These are phyloP conservation scores for Termitomyces sp. DNA, from an alignment of 768 basidiomycete species.

Conservation along the genomic window DNA sequence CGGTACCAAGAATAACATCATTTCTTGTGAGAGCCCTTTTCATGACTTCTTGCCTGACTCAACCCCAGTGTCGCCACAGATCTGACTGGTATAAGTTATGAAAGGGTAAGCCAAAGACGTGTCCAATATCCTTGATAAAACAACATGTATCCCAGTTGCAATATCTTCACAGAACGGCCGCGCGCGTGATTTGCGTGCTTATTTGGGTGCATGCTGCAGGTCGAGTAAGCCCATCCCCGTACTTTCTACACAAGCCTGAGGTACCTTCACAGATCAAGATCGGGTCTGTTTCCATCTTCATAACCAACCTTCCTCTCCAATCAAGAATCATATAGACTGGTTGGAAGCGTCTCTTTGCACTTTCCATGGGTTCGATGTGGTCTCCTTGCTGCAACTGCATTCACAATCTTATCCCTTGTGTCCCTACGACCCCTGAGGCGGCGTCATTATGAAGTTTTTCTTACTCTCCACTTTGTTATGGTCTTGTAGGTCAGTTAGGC, in stretches of 20 bases:
- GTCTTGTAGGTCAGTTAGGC: conserved; percentile 22
- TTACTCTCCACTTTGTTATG: conserved; percentile 38
- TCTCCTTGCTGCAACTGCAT: conserved; percentile 28
- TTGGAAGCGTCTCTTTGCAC: conserved; percentile 3
- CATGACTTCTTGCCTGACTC: not conserved
- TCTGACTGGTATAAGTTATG: conserved; percentile 45
- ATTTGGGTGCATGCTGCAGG: conserved; percentile 43
- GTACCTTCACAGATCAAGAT: conserved; percentile 11
- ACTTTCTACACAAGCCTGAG: not conserved
- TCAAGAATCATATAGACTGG: conserved; percentile 5
- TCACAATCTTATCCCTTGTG: conserved; percentile 38
- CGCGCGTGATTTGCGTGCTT: conserved; percentile 39
- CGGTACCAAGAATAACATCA: conserved; percentile 50
- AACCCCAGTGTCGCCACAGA: conserved; percentile 22
- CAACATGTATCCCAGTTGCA: conserved; percentile 25
- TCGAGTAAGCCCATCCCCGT: conserved; percentile 25
- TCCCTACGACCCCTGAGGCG: conserved; percentile 44
- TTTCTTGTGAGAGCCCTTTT: conserved; percentile 22
- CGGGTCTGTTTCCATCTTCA: conserved; percentile 4
- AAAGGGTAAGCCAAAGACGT: conserved; percentile 22
- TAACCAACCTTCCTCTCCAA: not conserved
- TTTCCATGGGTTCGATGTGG: conserved; percentile 29
- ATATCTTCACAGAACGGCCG: conserved; percentile 40
- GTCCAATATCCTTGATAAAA: not conserved
- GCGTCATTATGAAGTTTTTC: conserved; percentile 46